Evolutionary conservation across 208 protist genomes (phyloP), one percentile per base, ranked within the genome.

Genomic region (Acanthamoeba castellanii): DNA sequence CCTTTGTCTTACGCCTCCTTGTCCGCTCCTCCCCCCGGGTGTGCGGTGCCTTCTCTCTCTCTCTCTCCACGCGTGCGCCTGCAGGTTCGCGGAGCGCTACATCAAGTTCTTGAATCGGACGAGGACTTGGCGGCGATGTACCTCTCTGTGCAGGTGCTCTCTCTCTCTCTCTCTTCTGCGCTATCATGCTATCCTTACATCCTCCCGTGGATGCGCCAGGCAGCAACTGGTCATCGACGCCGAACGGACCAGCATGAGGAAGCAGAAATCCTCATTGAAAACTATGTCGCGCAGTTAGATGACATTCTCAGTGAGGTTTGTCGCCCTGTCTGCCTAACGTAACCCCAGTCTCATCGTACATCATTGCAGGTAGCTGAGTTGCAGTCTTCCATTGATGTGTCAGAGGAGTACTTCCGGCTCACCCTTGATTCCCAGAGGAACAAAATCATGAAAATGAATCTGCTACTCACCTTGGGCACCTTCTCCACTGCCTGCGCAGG

Each of bases 371-470:
- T 89, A 11, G 45, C 81, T 7, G 81, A 89, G 55, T 37, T 89
- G 27, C 52, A 89, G 13, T 66, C 45, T 8, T 57, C 81, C 30
- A 57, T 89, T 37, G 52, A 89, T 61, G 45, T 89, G 34, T 57
- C 52, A 0, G 81, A 89, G 27, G 52, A 89, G 42, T 66, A 89
- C 25, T 89, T 89, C 27, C 18, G 55, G 42, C 81, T 89, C 27
- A 66, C 81, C 6, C 55, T 89, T 8, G 81, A 89, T 13, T 89
- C 81, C 9, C 87, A 92, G 61, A 25, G 87, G 8, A 92, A 92
- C 87, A 78, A 68, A 55, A 92, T 92, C 52, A 92, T 92, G 87
- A 92, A 74, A 32, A 92, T 92, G 87, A 92, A 92, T 25, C 34
- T 92, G 25, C 47, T 92, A 1, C 52, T 92, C 32, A 92, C 87